Evolutionary conservation across 177 flowering plant species (phyloP), one percentile per base, ranked within the genome.

Genomic region (Vitis hybrid): DNA sequence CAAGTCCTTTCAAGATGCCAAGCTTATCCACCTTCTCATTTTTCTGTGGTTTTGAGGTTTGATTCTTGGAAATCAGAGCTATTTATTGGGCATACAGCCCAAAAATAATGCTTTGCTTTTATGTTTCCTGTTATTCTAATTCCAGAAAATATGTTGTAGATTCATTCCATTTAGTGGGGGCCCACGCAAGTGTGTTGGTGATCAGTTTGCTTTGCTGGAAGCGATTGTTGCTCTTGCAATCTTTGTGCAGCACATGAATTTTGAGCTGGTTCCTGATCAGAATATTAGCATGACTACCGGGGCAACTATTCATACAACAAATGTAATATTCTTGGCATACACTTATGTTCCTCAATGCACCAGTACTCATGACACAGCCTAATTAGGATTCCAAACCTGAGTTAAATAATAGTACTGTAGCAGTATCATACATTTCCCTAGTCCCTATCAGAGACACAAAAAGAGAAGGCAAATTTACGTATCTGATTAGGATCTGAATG

Each of bases 151-250:
- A 2, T 59, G 11, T 14, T 50, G 61, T 77, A 94, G 99, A 78
- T 94, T 81, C 78, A 90, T 94, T 74, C 99, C 99, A 50, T 94
- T 94, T 84, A 91, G 99, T 77, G 99, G 99, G 76, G 99, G 99
- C 18, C 98, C 99, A 9, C 94, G 99, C 2, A 94, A 92, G 80
- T 94, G 97, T 75, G 92, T 94, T 1, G 97, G 99, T 9, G 97
- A 92, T 77, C 98, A 92, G 79, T 94, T 94, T 83, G 99, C 99
- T 16, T 66, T 94, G 78, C 80, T 94, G 65, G 97, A 94, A 79
- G 92, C 98, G 2, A 82, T 88, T 65, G 99, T 91, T 60, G 78
- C 93, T 16, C 97, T 94, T 53, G 85, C 94, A n/a, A 80, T 94
- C 65, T 81, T 92, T 76, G 62, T 93, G 61, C 97, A 94, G 84